phyloP scores from a whole-genome alignment of 176 grass and related monocot species.

The Avena insularis region DNA sequence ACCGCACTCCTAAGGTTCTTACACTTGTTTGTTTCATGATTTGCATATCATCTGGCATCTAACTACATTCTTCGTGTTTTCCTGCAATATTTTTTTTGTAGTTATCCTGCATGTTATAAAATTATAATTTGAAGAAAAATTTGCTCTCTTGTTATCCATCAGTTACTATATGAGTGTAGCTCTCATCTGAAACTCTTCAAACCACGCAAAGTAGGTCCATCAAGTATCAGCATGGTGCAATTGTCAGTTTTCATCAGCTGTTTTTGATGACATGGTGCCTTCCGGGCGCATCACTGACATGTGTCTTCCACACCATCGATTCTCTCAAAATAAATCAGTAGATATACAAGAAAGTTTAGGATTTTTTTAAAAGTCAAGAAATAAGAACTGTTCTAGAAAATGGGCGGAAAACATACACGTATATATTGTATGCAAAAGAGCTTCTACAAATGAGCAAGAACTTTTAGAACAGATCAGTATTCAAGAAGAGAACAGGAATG shows the following conservation, averaged over 20 bases:
- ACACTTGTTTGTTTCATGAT: background rate
- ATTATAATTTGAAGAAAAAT: background rate
- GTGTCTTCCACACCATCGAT: background rate
- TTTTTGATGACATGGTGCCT: background rate
- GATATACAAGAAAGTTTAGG: background rate
- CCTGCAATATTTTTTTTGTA: background rate
- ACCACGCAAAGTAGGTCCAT: background rate
- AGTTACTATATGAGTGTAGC: background rate
- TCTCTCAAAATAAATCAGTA: background rate
- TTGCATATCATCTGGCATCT: background rate
- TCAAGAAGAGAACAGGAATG: background rate
- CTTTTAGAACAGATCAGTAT: background rate
- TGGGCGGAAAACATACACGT: too few relatives aligned
- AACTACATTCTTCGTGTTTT: background rate
- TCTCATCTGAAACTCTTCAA: background rate
- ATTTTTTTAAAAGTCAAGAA: background rate
- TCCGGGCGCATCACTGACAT: background rate
- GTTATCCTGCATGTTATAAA: background rate
- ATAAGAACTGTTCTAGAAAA: background rate
- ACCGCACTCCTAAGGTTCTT: conserved; percentile 34
- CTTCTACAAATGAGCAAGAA: background rate
- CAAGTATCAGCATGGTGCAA: background rate
- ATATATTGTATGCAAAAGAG: background rate
- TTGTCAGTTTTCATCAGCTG: background rate
- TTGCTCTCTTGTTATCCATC: background rate